A percentile compares a stretch with the other conserved stretches of the same genome.
Evolutionary conservation across 208 protist genomes (phyloP).

Genomic region (Leishmania guyanensis): DNA sequence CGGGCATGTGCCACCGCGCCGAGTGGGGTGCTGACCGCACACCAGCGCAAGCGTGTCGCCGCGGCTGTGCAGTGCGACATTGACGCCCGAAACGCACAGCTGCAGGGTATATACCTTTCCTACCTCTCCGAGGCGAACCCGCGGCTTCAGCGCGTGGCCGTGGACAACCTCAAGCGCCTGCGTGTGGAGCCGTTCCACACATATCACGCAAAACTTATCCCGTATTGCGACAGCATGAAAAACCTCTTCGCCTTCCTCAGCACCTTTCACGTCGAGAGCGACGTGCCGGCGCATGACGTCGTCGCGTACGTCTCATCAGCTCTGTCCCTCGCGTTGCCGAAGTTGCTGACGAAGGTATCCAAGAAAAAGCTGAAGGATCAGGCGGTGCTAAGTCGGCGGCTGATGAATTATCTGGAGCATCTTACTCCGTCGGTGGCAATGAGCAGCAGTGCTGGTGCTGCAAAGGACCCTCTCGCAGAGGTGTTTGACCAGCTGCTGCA

Average conservation of each 20-base stretch:
- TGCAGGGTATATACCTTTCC: conserved; percentile 46
- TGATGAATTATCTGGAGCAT: conserved; percentile 76
- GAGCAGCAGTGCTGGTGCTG: background rate
- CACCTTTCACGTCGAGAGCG: conserved; percentile 78
- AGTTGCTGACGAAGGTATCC: conserved; percentile 65
- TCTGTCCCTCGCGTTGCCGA: conserved; percentile 73
- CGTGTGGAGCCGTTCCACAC: conserved; percentile 67
- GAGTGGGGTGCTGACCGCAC: conserved; percentile 39
- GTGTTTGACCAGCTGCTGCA: conserved; percentile 76
- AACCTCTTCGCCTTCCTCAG: conserved; percentile 80
- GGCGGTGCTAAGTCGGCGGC: conserved; percentile 73
- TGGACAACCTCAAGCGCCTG: conserved; percentile 81
- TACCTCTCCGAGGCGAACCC: conserved; percentile 69
- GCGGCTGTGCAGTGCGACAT: conserved; percentile 21
- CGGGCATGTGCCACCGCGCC: conserved; percentile 59
- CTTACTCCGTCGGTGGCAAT: conserved; percentile 27
- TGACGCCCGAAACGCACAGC: conserved; percentile 37
- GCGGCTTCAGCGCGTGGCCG: conserved; percentile 67
- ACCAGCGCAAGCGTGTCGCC: conserved; percentile 28
- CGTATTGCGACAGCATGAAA: conserved; percentile 82
- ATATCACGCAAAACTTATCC: conserved; percentile 66
- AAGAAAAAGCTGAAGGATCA: conserved; percentile 84
- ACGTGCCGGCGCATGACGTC: conserved; percentile 53
- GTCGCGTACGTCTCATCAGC: conserved; percentile 75
- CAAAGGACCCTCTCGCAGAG: conserved; percentile 40